Evolutionary conservation across 2,329 filamentous ascomycete species (phyloP).

Genomic region (Canariomyces notabilis): DNA sequence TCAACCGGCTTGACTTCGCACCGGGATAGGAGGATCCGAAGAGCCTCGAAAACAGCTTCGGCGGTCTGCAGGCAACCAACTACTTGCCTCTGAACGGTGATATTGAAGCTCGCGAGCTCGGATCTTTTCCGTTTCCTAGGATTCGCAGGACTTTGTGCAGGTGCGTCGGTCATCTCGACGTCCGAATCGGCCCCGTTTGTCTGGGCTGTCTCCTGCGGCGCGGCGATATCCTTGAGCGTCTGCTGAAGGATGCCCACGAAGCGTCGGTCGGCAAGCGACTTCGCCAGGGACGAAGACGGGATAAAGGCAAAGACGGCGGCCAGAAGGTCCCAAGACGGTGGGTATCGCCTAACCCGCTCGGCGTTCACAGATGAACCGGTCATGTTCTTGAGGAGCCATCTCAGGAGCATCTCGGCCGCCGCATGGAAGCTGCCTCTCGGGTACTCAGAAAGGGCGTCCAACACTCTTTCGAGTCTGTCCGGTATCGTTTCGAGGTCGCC

Average conservation of each 20-base stretch:
- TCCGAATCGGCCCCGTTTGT: slow-evolving; percentile 17
- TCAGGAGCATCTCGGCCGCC: slow-evolving; percentile 53
- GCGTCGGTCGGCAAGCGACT: slow-evolving; percentile 63
- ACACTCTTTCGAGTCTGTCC: slow-evolving; percentile 46
- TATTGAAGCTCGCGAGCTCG: slow-evolving; percentile 33
- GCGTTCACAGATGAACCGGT: slow-evolving; percentile 41
- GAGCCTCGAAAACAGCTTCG: slow-evolving; percentile 43
- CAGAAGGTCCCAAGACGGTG: slow-evolving; percentile 58
- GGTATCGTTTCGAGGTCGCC: slow-evolving; percentile 39
- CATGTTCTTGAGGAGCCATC: slow-evolving; percentile 61
- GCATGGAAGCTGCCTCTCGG: slow-evolving; percentile 43
- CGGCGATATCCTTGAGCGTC: slow-evolving; percentile 55
- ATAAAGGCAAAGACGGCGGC: slow-evolving; percentile 58
- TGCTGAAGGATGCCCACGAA: slow-evolving; percentile 63
- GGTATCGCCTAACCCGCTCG: slow-evolving; percentile 51
- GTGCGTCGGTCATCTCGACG: slow-evolving; percentile 27
- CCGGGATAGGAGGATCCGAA: slow-evolving; percentile 43
- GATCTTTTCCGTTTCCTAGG: slow-evolving; percentile 46
- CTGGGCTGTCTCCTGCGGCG: slow-evolving; percentile 19
- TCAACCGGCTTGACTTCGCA: slow-evolving; percentile 33
- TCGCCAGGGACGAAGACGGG: slow-evolving; percentile 63
- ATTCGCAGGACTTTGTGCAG: slow-evolving; percentile 26
- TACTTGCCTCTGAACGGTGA: slow-evolving; percentile 36
- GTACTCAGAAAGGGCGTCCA: slow-evolving; percentile 42
- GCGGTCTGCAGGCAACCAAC: slow-evolving; percentile 43